These are phyloP conservation scores for Aegilops umbellulata DNA, from an alignment of 176 grass and related monocot species.

Conservation along the genomic window DNA sequence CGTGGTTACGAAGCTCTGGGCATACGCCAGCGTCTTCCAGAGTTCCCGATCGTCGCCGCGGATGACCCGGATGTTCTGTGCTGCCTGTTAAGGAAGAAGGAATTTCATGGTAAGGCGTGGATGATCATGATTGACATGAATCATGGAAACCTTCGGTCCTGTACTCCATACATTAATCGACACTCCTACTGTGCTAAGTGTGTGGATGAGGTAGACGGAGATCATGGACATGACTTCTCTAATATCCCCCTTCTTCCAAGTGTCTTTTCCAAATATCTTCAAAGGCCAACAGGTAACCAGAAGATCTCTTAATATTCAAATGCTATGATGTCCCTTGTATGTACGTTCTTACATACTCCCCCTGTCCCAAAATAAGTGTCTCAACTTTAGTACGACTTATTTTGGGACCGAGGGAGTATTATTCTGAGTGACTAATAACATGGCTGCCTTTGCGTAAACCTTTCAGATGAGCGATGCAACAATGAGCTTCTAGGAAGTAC, in stretches of 20 bases:
- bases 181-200: neutral
- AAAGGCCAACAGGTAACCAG: neutral
- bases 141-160: neutral
- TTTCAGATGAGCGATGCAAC: too few species aligned
- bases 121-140: slow-evolving; percentile 11
- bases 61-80: neutral
- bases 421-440: too few species aligned
- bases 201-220: too few species aligned
- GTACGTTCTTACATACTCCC: neutral
- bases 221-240: neutral
- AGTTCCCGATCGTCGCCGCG: neutral
- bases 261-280: neutral
- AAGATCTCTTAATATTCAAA: neutral
- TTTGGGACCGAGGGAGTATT: neutral
- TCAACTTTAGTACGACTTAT: too few species aligned
- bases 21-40: neutral
- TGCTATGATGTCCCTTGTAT: neutral
- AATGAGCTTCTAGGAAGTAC: too few species aligned
- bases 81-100: neutral
- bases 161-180: neutral
- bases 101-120: neutral
- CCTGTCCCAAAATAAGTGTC: too few species aligned
- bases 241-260: neutral
- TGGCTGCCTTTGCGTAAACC: neutral
- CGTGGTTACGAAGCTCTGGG: neutral